Base-by-base conservation (phyloP, 148 eudicot genomes). In the Nepenthes gracilis region DNA sequence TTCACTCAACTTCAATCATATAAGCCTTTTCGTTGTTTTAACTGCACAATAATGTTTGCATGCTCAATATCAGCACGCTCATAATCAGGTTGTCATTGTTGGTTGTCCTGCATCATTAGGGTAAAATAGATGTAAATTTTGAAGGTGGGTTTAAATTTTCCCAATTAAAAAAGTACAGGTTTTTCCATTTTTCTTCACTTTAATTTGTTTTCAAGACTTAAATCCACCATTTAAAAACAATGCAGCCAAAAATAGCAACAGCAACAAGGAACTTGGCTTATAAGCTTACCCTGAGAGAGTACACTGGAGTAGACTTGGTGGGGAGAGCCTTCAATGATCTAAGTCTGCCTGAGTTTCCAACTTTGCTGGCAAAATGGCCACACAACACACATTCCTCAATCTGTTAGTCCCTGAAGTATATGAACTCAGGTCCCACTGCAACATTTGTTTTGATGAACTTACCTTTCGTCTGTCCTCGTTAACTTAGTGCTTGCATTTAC, bases 291-390 rank as follows among this genome's bases (percentile, higher is more conserved):
- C 69, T 81, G 71, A 94, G 69, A 66, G 89, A 75, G 61, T 94
- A 81, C 61, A 94, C 95, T 50, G 99, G 99, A 47, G 99, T 84
- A 2, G 90, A 84, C 75, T 94, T 94, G 58, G 99, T 94, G 33
- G 78, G 84, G 49, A 94, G 85, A 60, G 95, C 87, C 87, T 78
- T 89, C 76, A 86, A 72, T 36, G 95, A 86, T 75, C 99, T 81
- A 43, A 89, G 93, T 57, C 95, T 78, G 74, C 78, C 81, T 43
- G 86, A 53, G 60, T 71, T 80, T 67, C 95, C 93, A 76, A 54
- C 72, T 80, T 80, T 94, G 83, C 82, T 77, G 70, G 56, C 32
- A 36, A 60, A 60, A 59, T 35, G 48, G 23, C n/a, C 32, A 13
- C 5, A 23, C 13, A n/a, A 49, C 13, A 5, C 53, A 49, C 6